Percentiles rank a stretch among this genome's conserved stretches.
These are phyloP conservation scores for Lipomyces yamadae DNA, from an alignment of 805 yeast genomes.

Conservation along the genomic window DNA sequence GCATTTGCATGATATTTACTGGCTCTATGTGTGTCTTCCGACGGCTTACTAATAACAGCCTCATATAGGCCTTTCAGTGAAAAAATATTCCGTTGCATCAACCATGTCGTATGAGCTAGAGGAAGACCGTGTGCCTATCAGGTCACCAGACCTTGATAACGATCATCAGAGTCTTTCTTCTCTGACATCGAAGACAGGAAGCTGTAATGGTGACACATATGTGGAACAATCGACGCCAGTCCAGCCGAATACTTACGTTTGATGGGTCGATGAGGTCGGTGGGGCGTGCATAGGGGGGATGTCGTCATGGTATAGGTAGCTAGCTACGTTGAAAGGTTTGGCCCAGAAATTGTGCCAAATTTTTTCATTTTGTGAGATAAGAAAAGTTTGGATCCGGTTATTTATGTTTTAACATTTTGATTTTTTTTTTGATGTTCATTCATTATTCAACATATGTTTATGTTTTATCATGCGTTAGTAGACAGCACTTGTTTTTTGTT, in stretches of 20 bases:
- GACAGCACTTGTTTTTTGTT: background rate
- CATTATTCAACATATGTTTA: background rate
- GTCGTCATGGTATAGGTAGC: background rate
- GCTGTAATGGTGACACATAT: background rate
- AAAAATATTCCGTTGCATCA: slow-evolving; percentile 1
- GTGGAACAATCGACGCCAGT: background rate
- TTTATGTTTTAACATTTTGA: background rate
- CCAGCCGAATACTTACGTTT: slow-evolving; percentile 2
- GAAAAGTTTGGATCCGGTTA: slow-evolving; percentile 2
- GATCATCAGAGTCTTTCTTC: slow-evolving; percentile 14
- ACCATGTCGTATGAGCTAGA: background rate
- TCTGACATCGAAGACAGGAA: slow-evolving; percentile 8
- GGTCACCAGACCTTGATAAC: slow-evolving; percentile 19
- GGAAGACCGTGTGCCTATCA: slow-evolving; percentile 30
- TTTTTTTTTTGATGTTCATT: background rate
- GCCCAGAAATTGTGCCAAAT: background rate
- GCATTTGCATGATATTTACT: background rate
- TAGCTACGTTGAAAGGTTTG: background rate
- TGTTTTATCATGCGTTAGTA: background rate
- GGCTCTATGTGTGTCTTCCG: background rate
- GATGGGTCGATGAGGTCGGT: background rate
- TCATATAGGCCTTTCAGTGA: slow-evolving; percentile 2
- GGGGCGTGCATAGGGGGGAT: background rate
- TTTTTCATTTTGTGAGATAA: background rate
- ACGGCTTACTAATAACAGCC: background rate